Conservation (phyloP, 2,329 filamentous ascomycete genomes). For the Penicillium sp. region DNA sequence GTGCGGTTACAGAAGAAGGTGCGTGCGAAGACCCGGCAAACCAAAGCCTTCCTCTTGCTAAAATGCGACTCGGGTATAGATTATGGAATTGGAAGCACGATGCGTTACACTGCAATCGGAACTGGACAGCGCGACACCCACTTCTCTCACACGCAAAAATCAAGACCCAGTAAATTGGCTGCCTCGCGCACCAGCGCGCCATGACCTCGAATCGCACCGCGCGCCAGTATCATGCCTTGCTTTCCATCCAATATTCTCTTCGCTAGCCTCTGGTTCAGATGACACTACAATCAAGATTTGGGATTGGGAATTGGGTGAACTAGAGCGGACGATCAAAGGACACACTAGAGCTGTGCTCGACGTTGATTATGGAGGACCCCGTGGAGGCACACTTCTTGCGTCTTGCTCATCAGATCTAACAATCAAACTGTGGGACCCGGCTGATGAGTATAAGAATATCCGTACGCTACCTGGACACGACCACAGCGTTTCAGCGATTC, state of each 20-base stretch:
- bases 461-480: conserved; percentile 87
- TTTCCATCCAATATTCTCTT: conserved; percentile 89
- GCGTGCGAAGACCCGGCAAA: conserved; percentile 20
- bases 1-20: conserved; percentile 95
- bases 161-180: conserved; percentile 85
- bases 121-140: conserved; percentile 77
- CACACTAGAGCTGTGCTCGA: conserved; percentile 87
- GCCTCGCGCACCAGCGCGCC: conserved; percentile 75
- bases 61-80: conserved; percentile 52
- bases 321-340: conserved; percentile 86
- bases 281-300: conserved; percentile 95
- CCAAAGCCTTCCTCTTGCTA: conserved; percentile 10
- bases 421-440: conserved; percentile 92
- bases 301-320: conserved; percentile 92
- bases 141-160: conserved; percentile 73
- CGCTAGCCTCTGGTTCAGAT: conserved; percentile 84
- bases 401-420: conserved; percentile 87
- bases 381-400: conserved; percentile 73
- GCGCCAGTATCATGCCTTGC: conserved; percentile 80
- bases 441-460: conserved; percentile 93
- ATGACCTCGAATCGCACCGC: conserved; percentile 80
- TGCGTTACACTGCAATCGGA: conserved; percentile 74
- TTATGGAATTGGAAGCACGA: conserved; percentile 86
- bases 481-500: conserved; percentile 83
- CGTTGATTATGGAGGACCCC: conserved; percentile 84